phyloP scores from a whole-genome alignment of 345 rosid species.

The Rubroshorea leprosula region DNA sequence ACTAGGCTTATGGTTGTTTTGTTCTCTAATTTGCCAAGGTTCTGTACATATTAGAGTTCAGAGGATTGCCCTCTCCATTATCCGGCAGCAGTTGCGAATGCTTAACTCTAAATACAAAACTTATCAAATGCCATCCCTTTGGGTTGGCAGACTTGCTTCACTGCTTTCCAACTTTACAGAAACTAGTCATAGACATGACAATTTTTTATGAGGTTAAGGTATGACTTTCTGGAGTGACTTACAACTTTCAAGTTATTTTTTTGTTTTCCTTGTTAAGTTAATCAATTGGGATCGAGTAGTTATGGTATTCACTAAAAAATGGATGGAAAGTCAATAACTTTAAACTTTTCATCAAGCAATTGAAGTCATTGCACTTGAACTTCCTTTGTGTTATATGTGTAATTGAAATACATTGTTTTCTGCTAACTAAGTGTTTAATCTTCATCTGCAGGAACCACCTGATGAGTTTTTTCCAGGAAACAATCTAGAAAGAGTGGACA shows the following conservation, averaged over 20 bases:
- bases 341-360: too few species aligned
- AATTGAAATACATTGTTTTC: too few species aligned
- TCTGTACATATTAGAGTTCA: slow-evolving; percentile 9
- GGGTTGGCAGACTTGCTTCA: slow-evolving; percentile 24
- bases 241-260: too few species aligned
- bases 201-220: background rate
- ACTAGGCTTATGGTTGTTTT: background rate
- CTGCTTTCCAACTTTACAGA: slow-evolving; percentile 25
- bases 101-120: slow-evolving; percentile 23
- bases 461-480: too few species aligned
- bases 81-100: slow-evolving; percentile 4
- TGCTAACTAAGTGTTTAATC: too few species aligned
- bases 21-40: slow-evolving; percentile 11
- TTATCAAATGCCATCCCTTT: slow-evolving; percentile 27
- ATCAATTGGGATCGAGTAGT: too few species aligned
- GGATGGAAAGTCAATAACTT: too few species aligned
- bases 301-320: too few species aligned
- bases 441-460: slow-evolving; percentile 1
- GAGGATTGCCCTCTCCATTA: slow-evolving; percentile 18
- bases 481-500: background rate
- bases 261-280: too few species aligned
- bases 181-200: slow-evolving; percentile 26
- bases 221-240: too few species aligned
- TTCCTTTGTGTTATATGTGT: too few species aligned
- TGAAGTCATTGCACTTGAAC: too few species aligned